These are phyloP conservation scores for Aspergillus pseudoglaucus DNA, from an alignment of 2,329 filamentous ascomycete genomes.

Conservation along the genomic window DNA sequence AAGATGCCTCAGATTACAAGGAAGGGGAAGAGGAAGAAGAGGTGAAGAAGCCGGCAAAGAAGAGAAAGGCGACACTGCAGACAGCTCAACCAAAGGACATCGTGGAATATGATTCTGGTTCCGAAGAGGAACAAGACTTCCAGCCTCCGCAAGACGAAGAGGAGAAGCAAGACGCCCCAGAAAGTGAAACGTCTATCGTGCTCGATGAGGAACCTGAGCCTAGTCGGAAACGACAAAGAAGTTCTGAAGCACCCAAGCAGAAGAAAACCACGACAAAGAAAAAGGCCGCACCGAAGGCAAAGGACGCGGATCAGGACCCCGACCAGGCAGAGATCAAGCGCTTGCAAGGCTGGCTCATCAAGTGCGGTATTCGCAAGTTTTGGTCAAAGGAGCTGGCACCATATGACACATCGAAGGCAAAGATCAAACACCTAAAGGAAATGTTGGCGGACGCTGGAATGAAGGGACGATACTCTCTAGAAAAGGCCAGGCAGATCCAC, in stretches of 20 bases:
- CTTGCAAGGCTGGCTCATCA: conserved; percentile 75
- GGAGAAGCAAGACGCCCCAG: conserved; percentile 44
- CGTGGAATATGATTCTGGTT: conserved; percentile 8
- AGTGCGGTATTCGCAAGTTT: conserved; percentile 87
- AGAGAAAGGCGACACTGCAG: conserved; percentile 5
- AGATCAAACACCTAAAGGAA: conserved; percentile 71
- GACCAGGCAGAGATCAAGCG: conserved; percentile 79
- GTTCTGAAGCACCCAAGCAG: conserved; percentile 19
- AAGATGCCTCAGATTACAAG: conserved; percentile 8
- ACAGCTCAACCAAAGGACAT: conserved; percentile 6
- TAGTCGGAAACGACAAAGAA: conserved; percentile 46
- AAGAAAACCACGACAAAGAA: conserved; percentile 18
- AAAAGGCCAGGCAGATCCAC: conserved; percentile 79
- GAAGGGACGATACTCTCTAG: conserved; percentile 77
- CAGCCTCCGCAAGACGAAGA: conserved; percentile 23
- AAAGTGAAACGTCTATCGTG: conserved; percentile 67
- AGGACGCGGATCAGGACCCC: conserved; percentile 48
- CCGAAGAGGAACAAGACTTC: conserved; percentile 6
- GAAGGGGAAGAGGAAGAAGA: conserved; percentile 16
- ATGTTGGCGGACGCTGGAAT: conserved; percentile 81
- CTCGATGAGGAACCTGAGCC: conserved; percentile 65
- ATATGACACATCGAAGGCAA: conserved; percentile 66
- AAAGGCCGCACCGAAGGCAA: conserved; percentile 26
- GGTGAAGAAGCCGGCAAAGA: conserved; percentile 12
- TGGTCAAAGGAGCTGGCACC: conserved; percentile 80